Conservation (phyloP, 345 rosid species). For the Eutrema japonicum region DNA sequence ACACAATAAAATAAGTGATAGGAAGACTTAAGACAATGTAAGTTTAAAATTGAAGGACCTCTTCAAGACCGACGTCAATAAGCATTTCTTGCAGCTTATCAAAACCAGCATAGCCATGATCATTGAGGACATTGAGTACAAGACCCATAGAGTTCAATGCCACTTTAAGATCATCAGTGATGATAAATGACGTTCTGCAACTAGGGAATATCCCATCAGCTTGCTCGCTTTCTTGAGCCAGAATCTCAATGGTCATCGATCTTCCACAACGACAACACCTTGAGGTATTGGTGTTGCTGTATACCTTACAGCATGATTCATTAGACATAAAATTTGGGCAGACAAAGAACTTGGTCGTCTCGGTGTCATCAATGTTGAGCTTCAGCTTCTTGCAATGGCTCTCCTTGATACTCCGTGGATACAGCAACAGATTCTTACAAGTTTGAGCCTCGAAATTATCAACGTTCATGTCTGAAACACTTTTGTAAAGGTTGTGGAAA, state of each 20-base stretch:
- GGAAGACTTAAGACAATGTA: not conserved
- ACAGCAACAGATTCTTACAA: slow-evolving; percentile 29
- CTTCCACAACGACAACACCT: slow-evolving; percentile 12
- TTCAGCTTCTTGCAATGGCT: slow-evolving; percentile 7
- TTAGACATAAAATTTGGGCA: not conserved
- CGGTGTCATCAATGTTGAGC: slow-evolving; percentile 21
- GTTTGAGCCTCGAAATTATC: slow-evolving; percentile 3
- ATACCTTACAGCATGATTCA: not conserved
- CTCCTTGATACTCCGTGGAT: slow-evolving; percentile 28
- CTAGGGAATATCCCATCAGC: slow-evolving; percentile 26
- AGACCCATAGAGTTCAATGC: slow-evolving; percentile 27
- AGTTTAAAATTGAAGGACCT: slow-evolving; percentile 13
- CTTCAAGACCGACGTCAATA: slow-evolving; percentile 36
- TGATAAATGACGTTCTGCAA: slow-evolving; percentile 33
- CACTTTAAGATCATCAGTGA: slow-evolving; percentile 41
- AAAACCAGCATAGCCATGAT: slow-evolving; percentile 33
- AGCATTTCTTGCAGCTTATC: slow-evolving; percentile 25
- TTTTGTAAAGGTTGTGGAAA: slow-evolving; percentile 39
- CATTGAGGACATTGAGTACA: slow-evolving; percentile 26
- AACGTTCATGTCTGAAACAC: slow-evolving; percentile 15
- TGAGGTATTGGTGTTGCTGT: not conserved
- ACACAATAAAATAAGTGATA: not conserved
- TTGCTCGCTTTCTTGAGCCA: not conserved
- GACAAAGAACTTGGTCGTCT: slow-evolving; percentile 11
- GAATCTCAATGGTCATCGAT: not conserved